Conservation (phyloP, 2,329 filamentous ascomycete genomes). For the Emmonsiellopsis sp. region DNA sequence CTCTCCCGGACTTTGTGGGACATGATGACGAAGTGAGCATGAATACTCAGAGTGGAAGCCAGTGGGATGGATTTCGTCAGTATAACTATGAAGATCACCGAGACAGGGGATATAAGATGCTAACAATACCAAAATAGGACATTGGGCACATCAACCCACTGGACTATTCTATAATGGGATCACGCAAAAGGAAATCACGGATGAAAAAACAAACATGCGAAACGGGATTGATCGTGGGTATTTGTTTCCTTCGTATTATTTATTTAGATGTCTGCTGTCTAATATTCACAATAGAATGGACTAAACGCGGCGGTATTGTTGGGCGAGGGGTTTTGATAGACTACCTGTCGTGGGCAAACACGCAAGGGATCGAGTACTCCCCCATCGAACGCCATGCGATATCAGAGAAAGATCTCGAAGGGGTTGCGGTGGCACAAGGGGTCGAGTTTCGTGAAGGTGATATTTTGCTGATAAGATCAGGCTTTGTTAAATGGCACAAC, state of each 20-base stretch:
- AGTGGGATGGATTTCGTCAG: constrained; percentile 40
- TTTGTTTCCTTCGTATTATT: constrained; percentile 20
- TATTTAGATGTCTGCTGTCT: too few species aligned
- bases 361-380: constrained; percentile 21
- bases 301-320: constrained; percentile 43
- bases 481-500: constrained; percentile 26
- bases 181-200: constrained; percentile 10
- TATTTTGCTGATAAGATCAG: constrained; percentile 45
- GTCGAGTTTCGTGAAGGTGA: constrained; percentile 39
- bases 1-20: constrained; percentile 15
- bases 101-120: too few species aligned
- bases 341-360: constrained; percentile 35
- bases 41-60: constrained; percentile 48
- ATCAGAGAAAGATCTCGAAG: constrained; percentile 30
- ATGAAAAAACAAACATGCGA: background rate
- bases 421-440: constrained; percentile 35
- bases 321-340: constrained; percentile 51
- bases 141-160: constrained; percentile 38
- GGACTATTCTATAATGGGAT: constrained; percentile 44
- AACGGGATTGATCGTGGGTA: constrained; percentile 22
- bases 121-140: constrained; percentile 23
- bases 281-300: constrained; percentile 37
- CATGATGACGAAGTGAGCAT: constrained; percentile 46
- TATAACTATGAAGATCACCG: background rate
- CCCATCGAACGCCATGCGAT: constrained; percentile 32